Evolutionary conservation across 2,329 filamentous ascomycete genomes (phyloP).

Genomic region (Penicillium sclerotigenum): DNA sequence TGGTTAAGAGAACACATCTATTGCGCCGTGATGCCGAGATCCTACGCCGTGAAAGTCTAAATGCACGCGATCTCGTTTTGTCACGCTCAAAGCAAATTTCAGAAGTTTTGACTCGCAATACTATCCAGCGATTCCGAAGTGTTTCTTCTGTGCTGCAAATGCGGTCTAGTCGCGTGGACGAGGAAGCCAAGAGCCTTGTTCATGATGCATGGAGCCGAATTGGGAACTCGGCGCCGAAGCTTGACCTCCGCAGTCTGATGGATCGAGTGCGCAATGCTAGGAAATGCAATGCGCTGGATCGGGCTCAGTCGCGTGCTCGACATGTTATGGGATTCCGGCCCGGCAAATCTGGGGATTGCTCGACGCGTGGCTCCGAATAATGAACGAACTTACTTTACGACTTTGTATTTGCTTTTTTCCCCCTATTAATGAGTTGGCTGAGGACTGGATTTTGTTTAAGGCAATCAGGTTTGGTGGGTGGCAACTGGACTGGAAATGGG

Average conservation of each 20-base stretch:
- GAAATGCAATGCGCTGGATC: conserved; percentile 31
- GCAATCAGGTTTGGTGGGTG: conserved; percentile 16
- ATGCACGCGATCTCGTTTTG: conserved; percentile 26
- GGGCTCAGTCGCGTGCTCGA: conserved; percentile 36
- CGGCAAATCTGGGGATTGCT: conserved; percentile 10
- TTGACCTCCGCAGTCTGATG: conserved; percentile 28
- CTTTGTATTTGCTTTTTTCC: conserved; percentile 23
- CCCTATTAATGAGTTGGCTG: conserved; percentile 8
- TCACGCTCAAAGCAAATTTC: conserved; percentile 37
- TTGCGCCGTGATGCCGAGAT: conserved; percentile 31
- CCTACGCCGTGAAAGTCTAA: conserved; percentile 26
- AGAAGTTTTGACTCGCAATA: conserved; percentile 30
- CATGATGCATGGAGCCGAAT: conserved; percentile 31
- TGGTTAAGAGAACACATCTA: conserved; percentile 35
- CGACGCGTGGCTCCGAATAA: conserved; percentile 1
- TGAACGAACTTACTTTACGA: conserved; percentile 1
- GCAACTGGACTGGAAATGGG: conserved; percentile 4
- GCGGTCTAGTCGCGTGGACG: conserved; percentile 28
- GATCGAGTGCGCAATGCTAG: conserved; percentile 28
- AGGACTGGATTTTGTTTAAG: conserved; percentile 17
- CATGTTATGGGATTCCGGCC: conserved; percentile 27
- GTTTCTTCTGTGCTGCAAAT: conserved; percentile 33
- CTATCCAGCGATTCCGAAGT: conserved; percentile 31
- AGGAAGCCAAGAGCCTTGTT: conserved; percentile 28
- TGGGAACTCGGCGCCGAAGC: conserved; percentile 19